Percentiles rank a stretch among this genome's conserved stretches.
phyloP scores from a whole-genome alignment of 83 land plant species.

The Larix sibirica region DNA sequence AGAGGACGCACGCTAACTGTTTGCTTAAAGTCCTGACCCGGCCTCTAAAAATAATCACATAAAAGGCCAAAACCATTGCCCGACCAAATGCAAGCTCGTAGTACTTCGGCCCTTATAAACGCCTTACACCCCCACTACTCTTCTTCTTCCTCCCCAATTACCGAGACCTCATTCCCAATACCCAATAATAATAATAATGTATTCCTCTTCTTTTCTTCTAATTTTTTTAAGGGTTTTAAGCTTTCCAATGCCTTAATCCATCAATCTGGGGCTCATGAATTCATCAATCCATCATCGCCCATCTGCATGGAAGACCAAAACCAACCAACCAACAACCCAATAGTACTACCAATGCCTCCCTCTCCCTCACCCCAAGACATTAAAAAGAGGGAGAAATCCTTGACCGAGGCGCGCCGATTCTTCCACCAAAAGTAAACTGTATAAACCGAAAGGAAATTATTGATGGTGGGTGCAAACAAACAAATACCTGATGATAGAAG shows the following conservation, averaged over 20 bases:
- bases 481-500: constrained; percentile 2
- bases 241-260: too few species aligned
- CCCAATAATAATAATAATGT: not conserved
- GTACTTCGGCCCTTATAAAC: too few species aligned
- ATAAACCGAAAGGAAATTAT: not conserved
- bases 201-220: too few species aligned
- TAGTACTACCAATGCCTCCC: too few species aligned
- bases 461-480: not conserved
- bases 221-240: too few species aligned
- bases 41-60: not conserved
- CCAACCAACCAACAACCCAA: not conserved
- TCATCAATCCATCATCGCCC: not conserved
- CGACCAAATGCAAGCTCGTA: too few species aligned
- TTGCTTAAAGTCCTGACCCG: constrained; percentile 1
- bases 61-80: too few species aligned
- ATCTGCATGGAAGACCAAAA: not conserved
- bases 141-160: not conserved
- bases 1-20: constrained; percentile 14
- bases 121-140: too few species aligned
- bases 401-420: constrained; percentile 10
- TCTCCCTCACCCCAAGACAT: not conserved
- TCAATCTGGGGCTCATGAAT: too few species aligned
- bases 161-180: not conserved
- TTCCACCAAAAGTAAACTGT: not conserved
- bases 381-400: not conserved